phyloP scores from a whole-genome alignment of 140 eudicot species.

The Flaveria floridana region DNA sequence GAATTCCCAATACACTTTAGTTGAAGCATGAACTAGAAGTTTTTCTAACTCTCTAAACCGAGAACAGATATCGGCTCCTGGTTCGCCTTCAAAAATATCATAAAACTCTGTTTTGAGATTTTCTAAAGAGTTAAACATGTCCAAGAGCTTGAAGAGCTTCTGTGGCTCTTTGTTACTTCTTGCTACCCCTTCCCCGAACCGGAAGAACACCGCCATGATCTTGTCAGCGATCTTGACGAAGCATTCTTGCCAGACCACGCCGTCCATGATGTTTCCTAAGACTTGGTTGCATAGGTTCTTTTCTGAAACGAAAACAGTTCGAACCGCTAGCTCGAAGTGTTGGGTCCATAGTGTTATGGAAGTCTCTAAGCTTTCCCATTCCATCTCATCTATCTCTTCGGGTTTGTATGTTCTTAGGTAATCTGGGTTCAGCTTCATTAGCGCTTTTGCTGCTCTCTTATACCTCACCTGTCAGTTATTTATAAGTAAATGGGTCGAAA shows the following conservation, averaged over 20 bases:
- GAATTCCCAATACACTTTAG: constrained; percentile 68
- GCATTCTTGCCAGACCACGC: constrained; percentile 72
- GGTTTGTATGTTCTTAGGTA: constrained; percentile 67
- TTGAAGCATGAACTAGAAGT: constrained; percentile 67
- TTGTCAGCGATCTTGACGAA: constrained; percentile 72
- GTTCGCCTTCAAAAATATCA: constrained; percentile 60
- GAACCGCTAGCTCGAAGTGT: constrained; percentile 74
- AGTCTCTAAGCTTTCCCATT: constrained; percentile 73
- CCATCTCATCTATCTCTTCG: constrained; percentile 73
- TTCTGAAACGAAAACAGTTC: constrained; percentile 63
- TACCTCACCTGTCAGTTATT: constrained; percentile 54
- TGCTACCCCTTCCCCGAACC: constrained; percentile 85
- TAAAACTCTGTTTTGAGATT: constrained; percentile 50
- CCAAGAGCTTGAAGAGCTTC: constrained; percentile 70
- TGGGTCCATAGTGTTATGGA: constrained; percentile 73
- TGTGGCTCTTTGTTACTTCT: constrained; percentile 83
- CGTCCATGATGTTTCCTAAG: constrained; percentile 66
- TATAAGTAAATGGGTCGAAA: not conserved
- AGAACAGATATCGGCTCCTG: constrained; percentile 63
- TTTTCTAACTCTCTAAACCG: constrained; percentile 74
- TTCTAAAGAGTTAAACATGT: constrained; percentile 75
- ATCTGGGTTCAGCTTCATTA: constrained; percentile 70
- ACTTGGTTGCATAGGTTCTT: constrained; percentile 59
- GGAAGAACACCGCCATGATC: constrained; percentile 83
- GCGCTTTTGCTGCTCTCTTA: constrained; percentile 79